These are phyloP conservation scores for Aechmea fasciata DNA, from an alignment of 176 grass and related monocot genomes.

Conservation along the genomic window DNA sequence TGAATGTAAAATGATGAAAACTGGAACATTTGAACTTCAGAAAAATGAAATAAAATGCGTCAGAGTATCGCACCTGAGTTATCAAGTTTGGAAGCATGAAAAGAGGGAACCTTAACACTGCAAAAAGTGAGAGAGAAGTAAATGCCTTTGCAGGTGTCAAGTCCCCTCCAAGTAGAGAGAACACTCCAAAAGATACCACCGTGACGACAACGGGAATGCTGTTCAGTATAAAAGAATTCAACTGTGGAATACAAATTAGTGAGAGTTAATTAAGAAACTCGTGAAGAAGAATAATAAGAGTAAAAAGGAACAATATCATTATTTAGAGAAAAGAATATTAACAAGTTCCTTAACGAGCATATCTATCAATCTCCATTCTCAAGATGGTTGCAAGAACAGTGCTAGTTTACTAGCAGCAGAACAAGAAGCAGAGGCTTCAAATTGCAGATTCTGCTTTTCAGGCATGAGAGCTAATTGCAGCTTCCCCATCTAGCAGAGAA, in stretches of 20 bases:
- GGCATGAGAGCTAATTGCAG: not conserved
- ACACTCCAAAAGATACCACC: slow-evolving; percentile 84
- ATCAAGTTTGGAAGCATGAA: slow-evolving; percentile 96
- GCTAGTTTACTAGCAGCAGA: no score
- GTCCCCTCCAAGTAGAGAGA: slow-evolving; percentile 81
- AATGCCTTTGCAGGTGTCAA: slow-evolving; percentile 97
- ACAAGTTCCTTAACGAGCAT: not conserved
- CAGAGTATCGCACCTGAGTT: slow-evolving; percentile 63
- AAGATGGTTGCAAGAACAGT: no score
- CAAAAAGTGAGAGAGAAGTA: slow-evolving; percentile 91
- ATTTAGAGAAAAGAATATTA: not conserved
- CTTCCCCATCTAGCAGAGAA: no score
- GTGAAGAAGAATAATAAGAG: slow-evolving; percentile 25
- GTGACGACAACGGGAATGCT: slow-evolving; percentile 88
- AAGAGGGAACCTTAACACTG: slow-evolving; percentile 92
- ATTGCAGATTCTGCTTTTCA: no score
- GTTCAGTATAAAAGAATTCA: slow-evolving; percentile 96
- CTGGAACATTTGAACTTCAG: not conserved
- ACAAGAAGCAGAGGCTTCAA: no score
- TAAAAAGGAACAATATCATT: not conserved
- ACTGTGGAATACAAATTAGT: slow-evolving; percentile 28
- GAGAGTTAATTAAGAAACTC: slow-evolving; percentile 14
- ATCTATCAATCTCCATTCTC: no score
- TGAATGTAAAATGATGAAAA: not conserved
- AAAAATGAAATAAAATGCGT: not conserved